Base-by-base conservation (phyloP, 768 basidiomycete species). In the Pleurotus citrinopileatus region DNA sequence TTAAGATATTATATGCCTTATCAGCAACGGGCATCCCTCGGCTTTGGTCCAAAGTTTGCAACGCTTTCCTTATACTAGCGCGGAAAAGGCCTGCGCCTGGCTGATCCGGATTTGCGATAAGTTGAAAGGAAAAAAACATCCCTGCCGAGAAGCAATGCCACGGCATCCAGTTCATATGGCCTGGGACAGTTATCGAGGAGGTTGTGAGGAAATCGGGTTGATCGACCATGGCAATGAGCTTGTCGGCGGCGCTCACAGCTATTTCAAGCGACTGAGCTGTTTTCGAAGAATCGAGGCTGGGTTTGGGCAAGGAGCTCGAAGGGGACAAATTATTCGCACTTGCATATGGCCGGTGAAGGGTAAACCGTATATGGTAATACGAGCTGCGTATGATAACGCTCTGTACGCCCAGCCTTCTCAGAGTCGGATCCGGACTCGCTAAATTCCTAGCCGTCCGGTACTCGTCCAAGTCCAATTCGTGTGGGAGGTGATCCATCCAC, bases 51-150 rank as follows among this genome's bases (percentile, higher is more conserved):
- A 91, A 75, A 17, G 82, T 84, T 10, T 73, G 64, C 56, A 86
- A 77, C 12, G 86, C 83, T 65, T 85, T 87, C 60, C 79, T 80
- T 62, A 93, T 87, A 61, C 85, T 87, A 28, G 80, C 79, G 17
- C 89, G 86, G 71, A 91, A 91, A 29, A 89, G 74, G 25, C 80
- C 81, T 38, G 87, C 87, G 22, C 87, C 89, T 42, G 87, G 86
- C 58, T 90, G 89, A 57, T 88, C 87, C 47, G 89, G 86, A 61
- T 89, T 85, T 29, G 84, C 80, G 61, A 91, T 86, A 45, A 92
- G 78, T 61, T 92, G 89, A 71, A 91, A 91, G n/a, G 88, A 87
- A 78, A 92, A 91, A 71, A 92, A 92, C 85, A 92, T 91, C 45
- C 88, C 88, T 17, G 91, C 89, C 44, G 86, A 86, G 73, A 92